Base-by-base conservation (phyloP, 2,329 filamentous ascomycete genomes). In the Neonectria ditissima region DNA sequence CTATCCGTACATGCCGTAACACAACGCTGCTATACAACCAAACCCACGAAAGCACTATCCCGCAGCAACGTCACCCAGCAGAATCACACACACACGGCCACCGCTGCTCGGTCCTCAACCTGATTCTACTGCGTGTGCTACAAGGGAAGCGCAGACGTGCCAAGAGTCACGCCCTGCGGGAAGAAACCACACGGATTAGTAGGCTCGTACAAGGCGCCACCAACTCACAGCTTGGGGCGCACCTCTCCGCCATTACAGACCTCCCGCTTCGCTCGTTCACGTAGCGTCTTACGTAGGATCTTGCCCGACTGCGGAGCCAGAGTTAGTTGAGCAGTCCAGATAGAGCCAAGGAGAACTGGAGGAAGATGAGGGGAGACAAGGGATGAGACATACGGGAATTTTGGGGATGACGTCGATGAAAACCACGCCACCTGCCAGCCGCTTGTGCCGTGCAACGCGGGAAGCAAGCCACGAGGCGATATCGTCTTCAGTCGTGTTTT, bases 401-500 rank as follows among this genome's bases (percentile, higher is more conserved):
- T 78, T 79, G 2, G 91, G 91, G 53, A 94, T 89, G 5, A 80
- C 80, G 45, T 92, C 87, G 2, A 89, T 78, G 74, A 93, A 92
- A 13, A 85, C 80, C 2, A 94, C 87, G 2, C 92, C 92, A 0
- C 92, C 92, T 30, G 82, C 87, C 53, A 94, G 81, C 65, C 87
- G 82, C 78, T 94, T 94, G 69, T 90, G 86, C 48, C 80, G 81
- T 2, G 87, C 84, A 13, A 92, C 90, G 55, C 86, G 86, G 54
- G 83, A 83, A 22, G 87, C 85, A 72, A 93, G 82, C 85, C 90
- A 94, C 20, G 80, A 75, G 37, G 84, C 81, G 59, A 94, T 87
- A 0, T 90, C 88, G 43, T 69, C 57, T 52, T 67, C 59, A 13
- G 68, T 73, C 3, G 66, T 67, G 47, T 51, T 55, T 48, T 66